Evolutionary conservation across 228 moss, liverwort and hornwort genomes (phyloP).

Genomic region (Sphagnum fallax): DNA sequence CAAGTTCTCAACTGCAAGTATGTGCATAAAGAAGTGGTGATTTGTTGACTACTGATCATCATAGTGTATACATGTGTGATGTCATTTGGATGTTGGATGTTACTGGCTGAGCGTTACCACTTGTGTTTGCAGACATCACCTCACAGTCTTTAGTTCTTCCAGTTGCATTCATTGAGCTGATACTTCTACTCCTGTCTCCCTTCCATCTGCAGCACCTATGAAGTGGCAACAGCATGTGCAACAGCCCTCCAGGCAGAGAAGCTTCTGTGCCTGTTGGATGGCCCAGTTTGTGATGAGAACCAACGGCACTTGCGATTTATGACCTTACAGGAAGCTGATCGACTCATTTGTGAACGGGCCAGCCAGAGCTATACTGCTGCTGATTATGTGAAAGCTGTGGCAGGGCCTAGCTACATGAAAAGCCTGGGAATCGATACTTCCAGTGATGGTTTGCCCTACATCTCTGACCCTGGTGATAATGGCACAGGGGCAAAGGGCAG

Average conservation of each 20-base stretch:
- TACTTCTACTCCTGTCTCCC: neutral
- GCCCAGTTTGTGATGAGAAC: constrained; percentile 52
- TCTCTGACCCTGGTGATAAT: constrained; percentile 3
- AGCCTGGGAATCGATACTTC: constrained; percentile 62
- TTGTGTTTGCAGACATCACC: too few species aligned
- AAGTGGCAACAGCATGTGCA: constrained; percentile 96
- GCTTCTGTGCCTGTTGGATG: constrained; percentile 69
- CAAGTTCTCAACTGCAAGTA: constrained; percentile 98
- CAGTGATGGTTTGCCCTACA: constrained; percentile 8
- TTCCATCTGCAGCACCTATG: constrained; percentile 72
- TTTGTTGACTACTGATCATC: neutral
- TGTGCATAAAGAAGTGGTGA: constrained; percentile 20
- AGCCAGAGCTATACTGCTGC: constrained; percentile 77
- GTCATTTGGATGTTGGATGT: too few species aligned
- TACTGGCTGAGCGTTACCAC: too few species aligned
- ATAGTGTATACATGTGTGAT: too few species aligned
- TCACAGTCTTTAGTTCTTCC: too few species aligned
- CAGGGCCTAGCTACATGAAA: constrained; percentile 73
- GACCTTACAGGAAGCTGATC: constrained; percentile 80
- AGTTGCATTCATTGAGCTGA: too few species aligned
- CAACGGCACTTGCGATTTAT: constrained; percentile 69
- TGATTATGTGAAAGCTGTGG: constrained; percentile 89
- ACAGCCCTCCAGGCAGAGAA: constrained; percentile 87
- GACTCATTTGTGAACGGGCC: constrained; percentile 66
- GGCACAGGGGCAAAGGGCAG: constrained; percentile 1